These are phyloP conservation scores for Polychaeton citri DNA, from an alignment of 2,329 filamentous ascomycete species.

Conservation along the genomic window DNA sequence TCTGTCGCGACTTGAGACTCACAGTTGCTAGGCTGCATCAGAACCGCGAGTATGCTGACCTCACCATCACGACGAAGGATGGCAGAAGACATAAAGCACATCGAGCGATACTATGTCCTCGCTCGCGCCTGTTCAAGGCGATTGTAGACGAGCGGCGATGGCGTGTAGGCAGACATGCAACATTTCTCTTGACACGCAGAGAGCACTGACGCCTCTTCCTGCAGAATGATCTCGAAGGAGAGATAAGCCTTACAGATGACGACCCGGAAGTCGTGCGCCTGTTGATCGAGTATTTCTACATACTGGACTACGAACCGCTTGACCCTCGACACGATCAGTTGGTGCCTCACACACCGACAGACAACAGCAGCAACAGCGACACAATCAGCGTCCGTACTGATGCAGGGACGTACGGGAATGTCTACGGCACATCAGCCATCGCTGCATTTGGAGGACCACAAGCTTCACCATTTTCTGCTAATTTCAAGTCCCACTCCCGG, in stretches of 20 bases:
- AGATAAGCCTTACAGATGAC: constrained; percentile 12
- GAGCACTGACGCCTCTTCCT: background rate
- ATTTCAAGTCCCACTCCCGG: constrained; percentile 2
- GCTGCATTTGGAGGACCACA: constrained; percentile 12
- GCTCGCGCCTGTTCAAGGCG: constrained; percentile 9
- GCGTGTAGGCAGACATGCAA: constrained; percentile 5
- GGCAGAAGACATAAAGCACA: constrained; percentile 3
- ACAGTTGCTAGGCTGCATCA: background rate
- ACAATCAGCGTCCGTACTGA: constrained; percentile 9
- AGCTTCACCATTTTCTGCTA: constrained; percentile 3
- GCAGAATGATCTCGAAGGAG: constrained; percentile 10
- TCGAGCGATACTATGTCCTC: constrained; percentile 12
- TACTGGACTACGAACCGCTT: constrained; percentile 12
- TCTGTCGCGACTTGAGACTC: background rate
- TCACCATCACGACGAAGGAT: background rate
- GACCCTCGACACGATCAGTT: no score
- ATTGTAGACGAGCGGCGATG: constrained; percentile 9
- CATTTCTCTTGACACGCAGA: background rate
- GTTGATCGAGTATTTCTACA: constrained; percentile 14
- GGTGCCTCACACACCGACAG: constrained; percentile 1
- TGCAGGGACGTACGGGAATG: constrained; percentile 11
- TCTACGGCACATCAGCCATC: constrained; percentile 13
- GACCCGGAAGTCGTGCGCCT: constrained; percentile 12
- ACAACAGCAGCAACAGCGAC: constrained; percentile 6
- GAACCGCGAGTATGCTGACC: background rate